Conservation (phyloP, 257 asterid species). For the Solanum appendiculatum region DNA sequence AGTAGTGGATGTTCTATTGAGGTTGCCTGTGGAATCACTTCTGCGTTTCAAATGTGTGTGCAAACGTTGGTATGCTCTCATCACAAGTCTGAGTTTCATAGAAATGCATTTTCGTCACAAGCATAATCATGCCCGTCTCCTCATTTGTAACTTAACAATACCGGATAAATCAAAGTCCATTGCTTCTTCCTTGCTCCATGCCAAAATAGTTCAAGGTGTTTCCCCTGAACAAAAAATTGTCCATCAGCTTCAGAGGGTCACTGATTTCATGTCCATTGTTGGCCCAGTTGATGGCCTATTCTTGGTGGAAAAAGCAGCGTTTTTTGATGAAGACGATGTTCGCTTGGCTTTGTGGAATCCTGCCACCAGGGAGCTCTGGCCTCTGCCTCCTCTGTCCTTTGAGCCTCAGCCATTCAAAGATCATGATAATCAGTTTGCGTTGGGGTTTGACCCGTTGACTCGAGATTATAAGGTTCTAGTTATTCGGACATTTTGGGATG, state of each 20-base stretch:
- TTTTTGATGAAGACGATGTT: neutral
- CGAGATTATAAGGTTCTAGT: neutral
- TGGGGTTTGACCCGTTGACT: neutral
- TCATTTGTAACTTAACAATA: constrained; percentile 13
- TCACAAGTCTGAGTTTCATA: constrained; percentile 15
- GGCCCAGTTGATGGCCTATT: constrained; percentile 17
- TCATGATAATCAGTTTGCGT: neutral
- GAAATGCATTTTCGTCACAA: constrained; percentile 14
- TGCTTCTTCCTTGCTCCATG: constrained; percentile 1
- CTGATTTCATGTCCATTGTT: neutral
- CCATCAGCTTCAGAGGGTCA: constrained; percentile 5
- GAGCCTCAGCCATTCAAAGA: neutral
- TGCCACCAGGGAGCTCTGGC: neutral
- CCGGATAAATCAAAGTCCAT: neutral
- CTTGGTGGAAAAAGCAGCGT: neutral
- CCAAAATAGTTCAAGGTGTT: neutral
- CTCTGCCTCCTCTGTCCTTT: neutral
- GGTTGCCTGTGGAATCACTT: constrained; percentile 29
- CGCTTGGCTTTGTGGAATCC: neutral
- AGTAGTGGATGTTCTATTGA: constrained; percentile 18
- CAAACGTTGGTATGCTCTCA: constrained; percentile 33
- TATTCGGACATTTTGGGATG: neutral
- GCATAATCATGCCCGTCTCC: constrained; percentile 18
- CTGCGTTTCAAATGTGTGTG: constrained; percentile 26
- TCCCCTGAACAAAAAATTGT: neutral